A percentile compares a stretch with the other conserved stretches of the same genome.
Evolutionary conservation across 495 filamentous ascomycete genomes (phyloP).

Genomic region (Neurospora sp.): DNA sequence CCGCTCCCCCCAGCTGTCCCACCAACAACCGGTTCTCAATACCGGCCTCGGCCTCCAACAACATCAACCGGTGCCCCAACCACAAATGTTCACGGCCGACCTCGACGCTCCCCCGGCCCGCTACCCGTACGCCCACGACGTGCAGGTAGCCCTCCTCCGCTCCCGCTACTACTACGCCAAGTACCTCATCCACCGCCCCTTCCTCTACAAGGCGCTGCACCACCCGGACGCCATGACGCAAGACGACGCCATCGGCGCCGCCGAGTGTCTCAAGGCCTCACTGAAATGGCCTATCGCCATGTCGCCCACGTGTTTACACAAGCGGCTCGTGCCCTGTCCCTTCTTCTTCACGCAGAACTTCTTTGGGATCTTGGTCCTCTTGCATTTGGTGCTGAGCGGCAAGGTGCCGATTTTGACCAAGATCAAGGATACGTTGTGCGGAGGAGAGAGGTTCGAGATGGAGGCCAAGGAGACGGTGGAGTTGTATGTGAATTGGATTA

Average conservation of each 20-base stretch:
- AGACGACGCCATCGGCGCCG: slow-evolving; percentile 40
- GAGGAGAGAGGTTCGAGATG: slow-evolving; percentile 34
- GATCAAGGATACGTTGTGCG: slow-evolving; percentile 34
- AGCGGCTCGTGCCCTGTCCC: slow-evolving; percentile 44
- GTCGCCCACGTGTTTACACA: slow-evolving; percentile 44
- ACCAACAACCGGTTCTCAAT: neutral
- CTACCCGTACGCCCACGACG: slow-evolving; percentile 41
- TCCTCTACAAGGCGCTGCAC: slow-evolving; percentile 52
- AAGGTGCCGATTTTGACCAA: slow-evolving; percentile 36
- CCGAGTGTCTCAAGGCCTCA: slow-evolving; percentile 40
- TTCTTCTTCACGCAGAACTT: slow-evolving; percentile 53
- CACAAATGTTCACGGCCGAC: slow-evolving; percentile 39
- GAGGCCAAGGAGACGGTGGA: slow-evolving; percentile 37
- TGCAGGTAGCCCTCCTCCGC: slow-evolving; percentile 45
- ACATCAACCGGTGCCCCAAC: neutral
- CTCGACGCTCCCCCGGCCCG: slow-evolving; percentile 29
- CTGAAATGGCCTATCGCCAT: slow-evolving; percentile 49
- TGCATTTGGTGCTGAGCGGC: slow-evolving; percentile 34
- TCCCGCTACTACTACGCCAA: slow-evolving; percentile 51
- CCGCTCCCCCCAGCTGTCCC: slow-evolving; percentile 4
- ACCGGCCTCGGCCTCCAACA: neutral
- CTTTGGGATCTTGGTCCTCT: slow-evolving; percentile 44
- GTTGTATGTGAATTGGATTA: slow-evolving; percentile 45
- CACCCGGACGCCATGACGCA: slow-evolving; percentile 42
- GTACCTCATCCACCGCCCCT: slow-evolving; percentile 49